Evolutionary conservation across 345 rosid genomes (phyloP), one percentile per base, ranked within the genome.

Genomic region (Rhodamnia rubescens): DNA sequence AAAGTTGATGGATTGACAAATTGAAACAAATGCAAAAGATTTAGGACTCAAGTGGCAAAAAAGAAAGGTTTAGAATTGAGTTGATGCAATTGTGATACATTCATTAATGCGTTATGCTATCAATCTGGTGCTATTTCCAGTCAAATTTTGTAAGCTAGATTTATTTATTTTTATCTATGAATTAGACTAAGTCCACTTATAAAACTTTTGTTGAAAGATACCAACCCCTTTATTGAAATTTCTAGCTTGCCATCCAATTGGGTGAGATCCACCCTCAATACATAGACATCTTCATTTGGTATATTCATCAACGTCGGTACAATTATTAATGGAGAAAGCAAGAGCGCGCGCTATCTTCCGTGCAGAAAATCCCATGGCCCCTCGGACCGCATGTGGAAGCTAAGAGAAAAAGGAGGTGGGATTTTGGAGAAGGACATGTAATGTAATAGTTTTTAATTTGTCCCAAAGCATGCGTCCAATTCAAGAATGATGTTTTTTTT

Each of bases 391-490:
- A 84, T 7, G 78, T 14, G 8, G 29, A 27, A 24, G 54, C 22
- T 36, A 1, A 4, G 42, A 74, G 80, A 47, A 90, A 36, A 85
- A 32, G 24, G 2, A 84, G 84, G 91, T 18, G 80, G 80, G 80
- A 69, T 36, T 36, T 7, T 64, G 44, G 78, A 18, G 78, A 8
- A 69, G 26, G 24, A 14, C 15, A 32, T 69, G 78, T 20, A 8
- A 36, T 36, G 80, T 69, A 18, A 9, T 9, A 36, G 47, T 16
- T 8, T 18, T 69, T 36, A 36, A 1, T 36, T 69, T 93, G 95
- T 93, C 94, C 87, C 85, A 83, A 84, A 86, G 88, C 83, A 24
- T 29, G 54, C 92, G 94, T 93, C 94, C 83, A 87, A 82, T 88
- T 88, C 89, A 83, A 32, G 36, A 80, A 64, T 15, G 7, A 64